Evolutionary conservation across 768 basidiomycete species (phyloP), one percentile per base, ranked within the genome.

Genomic region (Butyriboletus loyo): DNA sequence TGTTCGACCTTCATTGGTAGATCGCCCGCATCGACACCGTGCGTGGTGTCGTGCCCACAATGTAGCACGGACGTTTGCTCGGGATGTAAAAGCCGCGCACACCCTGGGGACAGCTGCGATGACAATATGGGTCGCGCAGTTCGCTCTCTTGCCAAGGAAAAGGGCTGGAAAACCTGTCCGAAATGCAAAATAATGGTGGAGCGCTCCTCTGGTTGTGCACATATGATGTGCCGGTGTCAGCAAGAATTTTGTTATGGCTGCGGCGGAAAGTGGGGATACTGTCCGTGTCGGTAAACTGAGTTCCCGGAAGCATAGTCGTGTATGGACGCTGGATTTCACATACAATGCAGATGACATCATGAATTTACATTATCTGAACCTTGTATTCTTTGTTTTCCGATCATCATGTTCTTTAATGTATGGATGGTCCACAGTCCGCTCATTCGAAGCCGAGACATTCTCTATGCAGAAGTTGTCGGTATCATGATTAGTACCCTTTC

Each of bases 131-230:
- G 70, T 8, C 60, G 74, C 14, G 74, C 72, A 39, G 67, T 84
- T 21, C 71, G 66, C n/a, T 70, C 63, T 3, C 73, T 89, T 13
- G 84, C 82, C 0, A 61, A 61, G 5, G 50, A 70, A 37, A 53
- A 77, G 10, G 67, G 71, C 6, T 87, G 82, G 84, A 80, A 84
- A 60, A 83, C 78, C 0, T 87, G 84, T 59, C 85, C 84, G 1
- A 72, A 70, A 13, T 87, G 85, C 61, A 55, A 72, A 6, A 68
- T 72, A 27, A 71, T 86, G 45, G 75, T 86, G 32, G 85, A 86
- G 57, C 73, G 83, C 5, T 46, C 64, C 4, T 38, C 59, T 2
- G 85, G 85, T 4, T 86, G 85, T 55, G 71, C 72, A 62, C 80
- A 83, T 50, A 86, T 87, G 73, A 72, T 70, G 5, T 87, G 85